Base-by-base conservation (phyloP, 371 early-diverging fungal genomes). In the Mucor plumbeus region DNA sequence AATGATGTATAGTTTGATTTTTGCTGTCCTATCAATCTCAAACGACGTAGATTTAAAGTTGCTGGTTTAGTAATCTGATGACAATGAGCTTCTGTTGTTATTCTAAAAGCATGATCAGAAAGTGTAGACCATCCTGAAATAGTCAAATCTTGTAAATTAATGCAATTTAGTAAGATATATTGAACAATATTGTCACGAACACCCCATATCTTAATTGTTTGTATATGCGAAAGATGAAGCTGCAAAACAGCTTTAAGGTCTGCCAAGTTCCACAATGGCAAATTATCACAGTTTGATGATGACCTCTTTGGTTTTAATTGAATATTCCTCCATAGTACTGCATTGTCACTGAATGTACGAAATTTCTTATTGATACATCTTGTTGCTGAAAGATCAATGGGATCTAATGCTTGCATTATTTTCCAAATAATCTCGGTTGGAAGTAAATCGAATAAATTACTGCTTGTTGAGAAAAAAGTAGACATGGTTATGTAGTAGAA, bases 181-280 rank as follows among this genome's bases (percentile, higher is more conserved):
- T 67, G 71, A 13, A 78, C 67, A 57, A 81, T 69, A 64, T 58
- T 70, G 63, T 81, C 81, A 59, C 78, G 78, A 1, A 78, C 78
- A 17, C 78, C 76, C 70, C 74, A 73, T 11, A 81, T 76, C 41
- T 70, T 39, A 39, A 76, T 61, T 8, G 66, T 67, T 33, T 63
- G 63, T 14, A 75, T 74, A 41, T 66, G 44, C 6, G 8, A 19
- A 3, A 68, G 55, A 60, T 80, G 81, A 5, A 78, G 78, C 9
- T 64, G 67, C 9, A 80, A 17, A 9, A 80, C 54, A 0, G 43
- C 33, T 44, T 74, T 64, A 14, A 81, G 64, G 7, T 76, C 73
- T 26, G 33, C 7, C 15, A 78, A 44, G 6, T 55, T 70, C 78
- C 78, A 78, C 4, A 78, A 44, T 1, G 39, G 7, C n/a, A 70